Conservation (phyloP, 2,329 filamentous ascomycete species). For the Fusarium setosum region DNA sequence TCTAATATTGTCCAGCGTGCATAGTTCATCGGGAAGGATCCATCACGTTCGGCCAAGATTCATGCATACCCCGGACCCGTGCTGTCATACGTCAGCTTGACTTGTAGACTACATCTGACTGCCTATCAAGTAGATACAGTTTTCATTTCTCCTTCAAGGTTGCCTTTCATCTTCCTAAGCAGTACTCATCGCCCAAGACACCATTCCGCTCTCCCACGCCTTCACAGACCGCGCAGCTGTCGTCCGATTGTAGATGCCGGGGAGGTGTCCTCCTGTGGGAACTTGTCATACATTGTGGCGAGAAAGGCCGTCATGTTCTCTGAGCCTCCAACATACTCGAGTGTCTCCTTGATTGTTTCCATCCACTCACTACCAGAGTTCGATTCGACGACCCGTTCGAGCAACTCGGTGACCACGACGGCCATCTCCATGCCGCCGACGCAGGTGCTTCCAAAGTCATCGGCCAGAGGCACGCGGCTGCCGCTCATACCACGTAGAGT, state of each 20-base stretch:
- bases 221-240: conserved; percentile 11
- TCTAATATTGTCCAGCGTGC: conserved; percentile 14
- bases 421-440: conserved; percentile 24
- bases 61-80: conserved; percentile 25
- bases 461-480: background rate
- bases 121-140: no score
- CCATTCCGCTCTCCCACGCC: background rate
- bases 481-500: conserved; percentile 19
- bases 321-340: conserved; percentile 17
- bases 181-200: background rate
- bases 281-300: conserved; percentile 5
- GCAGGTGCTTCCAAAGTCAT: conserved; percentile 14
- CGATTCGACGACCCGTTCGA: conserved; percentile 2
- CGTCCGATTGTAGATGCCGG: conserved; percentile 1
- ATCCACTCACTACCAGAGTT: conserved; percentile 7
- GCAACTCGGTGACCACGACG: conserved; percentile 15
- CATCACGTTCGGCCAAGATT: conserved; percentile 11
- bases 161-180: no score
- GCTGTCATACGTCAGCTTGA: conserved; percentile 20
- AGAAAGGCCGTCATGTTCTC: conserved; percentile 21
- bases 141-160: no score
- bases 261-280: background rate
- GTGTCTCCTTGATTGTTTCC: conserved; percentile 12
- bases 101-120: background rate
- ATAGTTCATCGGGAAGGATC: conserved; percentile 7